Evolutionary conservation across 345 rosid species (phyloP).

Genomic region (Tarenaya hassleriana): DNA sequence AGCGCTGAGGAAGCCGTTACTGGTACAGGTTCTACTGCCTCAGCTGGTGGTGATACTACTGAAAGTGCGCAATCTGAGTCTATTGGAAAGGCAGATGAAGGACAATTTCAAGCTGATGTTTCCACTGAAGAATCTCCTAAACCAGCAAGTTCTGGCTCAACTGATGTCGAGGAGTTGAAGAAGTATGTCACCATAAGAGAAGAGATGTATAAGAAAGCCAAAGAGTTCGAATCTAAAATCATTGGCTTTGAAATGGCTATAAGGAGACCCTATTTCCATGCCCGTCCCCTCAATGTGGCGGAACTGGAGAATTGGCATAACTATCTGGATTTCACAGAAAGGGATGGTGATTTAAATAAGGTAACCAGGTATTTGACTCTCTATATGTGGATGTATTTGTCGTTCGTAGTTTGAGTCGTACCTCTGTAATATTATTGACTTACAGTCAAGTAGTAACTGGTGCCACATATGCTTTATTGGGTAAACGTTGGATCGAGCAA

Average conservation of each 20-base stretch:
- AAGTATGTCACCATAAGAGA: slow-evolving; percentile 78
- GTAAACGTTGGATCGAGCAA: slow-evolving; percentile 98
- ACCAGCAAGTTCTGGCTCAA: slow-evolving; percentile 60
- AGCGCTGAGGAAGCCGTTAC: slow-evolving; percentile 57
- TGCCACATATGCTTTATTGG: slow-evolving; percentile 94
- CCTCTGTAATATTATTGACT: slow-evolving; percentile 53
- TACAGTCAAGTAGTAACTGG: slow-evolving; percentile 92
- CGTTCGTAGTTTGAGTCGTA: slow-evolving; percentile 58
- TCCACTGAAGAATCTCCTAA: slow-evolving; percentile 48
- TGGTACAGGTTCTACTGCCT: slow-evolving; percentile 28
- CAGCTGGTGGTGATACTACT: slow-evolving; percentile 28
- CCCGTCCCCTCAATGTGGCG: slow-evolving; percentile 72
- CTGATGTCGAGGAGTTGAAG: slow-evolving; percentile 90
- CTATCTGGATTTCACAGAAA: slow-evolving; percentile 76
- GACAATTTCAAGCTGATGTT: slow-evolving; percentile 44
- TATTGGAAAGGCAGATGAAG: slow-evolving; percentile 44
- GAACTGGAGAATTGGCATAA: slow-evolving; percentile 99
- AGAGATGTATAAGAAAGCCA: slow-evolving; percentile 84
- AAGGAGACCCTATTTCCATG: slow-evolving; percentile 95
- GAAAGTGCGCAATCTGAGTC: slow-evolving; percentile 38
- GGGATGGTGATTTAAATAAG: slow-evolving; percentile 82
- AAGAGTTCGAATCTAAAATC: slow-evolving; percentile 90
- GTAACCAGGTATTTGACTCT: slow-evolving; percentile 48
- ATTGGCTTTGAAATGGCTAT: slow-evolving; percentile 93
- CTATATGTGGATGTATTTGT: slow-evolving; percentile 29